Base-by-base conservation (phyloP, 352 stramenopile species). In the Elongisporangium undulatum region DNA sequence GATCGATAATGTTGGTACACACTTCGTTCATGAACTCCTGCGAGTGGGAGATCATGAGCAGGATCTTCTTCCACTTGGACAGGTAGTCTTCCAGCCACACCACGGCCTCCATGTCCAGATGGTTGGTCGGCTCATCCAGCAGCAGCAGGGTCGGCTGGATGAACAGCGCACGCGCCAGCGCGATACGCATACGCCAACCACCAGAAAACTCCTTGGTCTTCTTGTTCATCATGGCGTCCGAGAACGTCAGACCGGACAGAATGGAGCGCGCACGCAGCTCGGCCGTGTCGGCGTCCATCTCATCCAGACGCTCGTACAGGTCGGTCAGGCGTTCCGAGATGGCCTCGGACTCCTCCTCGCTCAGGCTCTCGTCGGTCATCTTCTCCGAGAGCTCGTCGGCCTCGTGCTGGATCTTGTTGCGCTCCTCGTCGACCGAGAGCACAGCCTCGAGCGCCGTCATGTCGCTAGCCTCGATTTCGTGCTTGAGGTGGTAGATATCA, bases 51-150 rank as follows among this genome's bases (percentile, higher is more conserved):
- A 99, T 97, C 74, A 99, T 86, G 34, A 99, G 81, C 55, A 98
- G 66, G 66, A 98, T 99, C 68, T 98, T 98, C 71, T 97, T 96
- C 93, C 96, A 99, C 71, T 91, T 95, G 53, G 86, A 84, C 41
- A 99, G 69, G 70, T 99, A 99, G 77, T 99, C 94, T 70, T 99
- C 97, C 7, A 99, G 79, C 97, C 97, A 99, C 55, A 99, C 96
- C 16, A 99, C 97, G 45, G 96, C 96, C 74, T 99, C 94, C 90
- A 99, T 98, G 72, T 99, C 97, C 67, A 98, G 84, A 67, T 97
- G 88, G 67, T 97, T 98, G 24, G 95, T 99, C 15, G 96, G 95
- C 72, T 99, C 94, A 82, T 98, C 94, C 6, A 98, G 78, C 62
- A 98, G 69, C 66, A 98, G 69, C 61, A 98, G 73, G 34, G 90